Evolutionary conservation across 139 green algal genomes (phyloP), one percentile per base, ranked within the genome.

Genomic region (Axilococcus clingmanii): DNA sequence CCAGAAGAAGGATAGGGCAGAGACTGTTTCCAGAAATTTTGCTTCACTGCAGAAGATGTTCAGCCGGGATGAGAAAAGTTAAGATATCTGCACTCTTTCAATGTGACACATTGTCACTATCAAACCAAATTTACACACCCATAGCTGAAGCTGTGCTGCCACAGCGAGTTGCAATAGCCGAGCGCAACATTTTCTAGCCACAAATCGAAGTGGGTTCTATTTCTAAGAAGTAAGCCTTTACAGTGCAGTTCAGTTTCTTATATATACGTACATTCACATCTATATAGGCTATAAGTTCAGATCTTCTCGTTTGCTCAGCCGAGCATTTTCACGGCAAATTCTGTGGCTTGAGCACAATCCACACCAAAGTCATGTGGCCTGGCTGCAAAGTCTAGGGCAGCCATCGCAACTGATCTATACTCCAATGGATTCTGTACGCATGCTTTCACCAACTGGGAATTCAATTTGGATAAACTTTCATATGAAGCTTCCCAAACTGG

Each of bases 341-440:
- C 64, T 14, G 40, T 44, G 22, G 69, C 76, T 34, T 70, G 52
- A 34, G 72, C 38, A 15, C 40, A 33, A 20, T 80, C 69, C 41
- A 87, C 15, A 2, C 55, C 74, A 9, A 80, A 43, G 31, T 85
- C 73, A n/a, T 72, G 53, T 16, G 79, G 79, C 19, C 79, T 54
- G 9, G 57, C 44, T 8, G 61, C 76, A 47, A 82, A 57, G 9
- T 55, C 42, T 37, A 87, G 56, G 8, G 79, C 74, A 8, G 70
- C 65, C 32, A 62, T 19, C 5, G 74, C 74, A 19, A 67, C 41
- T 17, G 55, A 42, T 5, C 79, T 50, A 31, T 69, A 85, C 50
- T 83, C 76, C 14, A 83, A 40, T 5, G 79, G 79, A 29, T 76
- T 78, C 36, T 87, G 76, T 17, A 73, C 59, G 28, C 61, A 72